phyloP scores from a whole-genome alignment of 129 eudicot genomes.

The Chrysanthemum lavandulifolium region DNA sequence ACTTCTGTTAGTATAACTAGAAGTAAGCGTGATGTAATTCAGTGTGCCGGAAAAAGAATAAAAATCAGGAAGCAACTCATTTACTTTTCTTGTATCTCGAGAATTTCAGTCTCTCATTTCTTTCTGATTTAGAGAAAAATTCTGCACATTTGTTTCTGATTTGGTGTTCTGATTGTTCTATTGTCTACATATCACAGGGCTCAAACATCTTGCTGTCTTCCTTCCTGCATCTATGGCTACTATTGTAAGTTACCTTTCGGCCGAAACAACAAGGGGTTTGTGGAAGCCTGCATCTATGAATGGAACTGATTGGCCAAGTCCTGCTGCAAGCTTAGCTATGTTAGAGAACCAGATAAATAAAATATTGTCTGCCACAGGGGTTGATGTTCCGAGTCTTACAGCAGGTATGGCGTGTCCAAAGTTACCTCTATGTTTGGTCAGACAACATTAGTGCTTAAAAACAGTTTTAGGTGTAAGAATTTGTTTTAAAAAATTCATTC shows the following conservation, averaged over 20 bases:
- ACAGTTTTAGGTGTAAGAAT: neutral
- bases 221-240: constrained; percentile 96
- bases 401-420: constrained; percentile 44
- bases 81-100: too few relatives aligned
- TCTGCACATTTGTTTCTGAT: neutral
- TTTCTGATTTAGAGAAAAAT: neutral
- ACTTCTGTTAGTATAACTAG: too few relatives aligned
- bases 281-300: constrained; percentile 99
- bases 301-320: constrained; percentile 99
- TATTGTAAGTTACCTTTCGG: constrained; percentile 88
- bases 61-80: too few relatives aligned
- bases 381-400: constrained; percentile 80
- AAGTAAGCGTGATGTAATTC: neutral
- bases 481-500: too few relatives aligned
- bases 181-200: constrained; percentile 50
- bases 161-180: neutral
- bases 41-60: neutral
- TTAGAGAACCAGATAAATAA: constrained; percentile 81
- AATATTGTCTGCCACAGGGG: constrained; percentile 88
- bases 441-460: neutral
- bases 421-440: neutral
- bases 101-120: too few relatives aligned
- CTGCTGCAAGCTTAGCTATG: constrained; percentile 80
- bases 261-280: constrained; percentile 91
- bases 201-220: constrained; percentile 92